A percentile compares a stretch with the other conserved stretches of the same genome.
Conservation (phyloP, 306 rosid species). For the Vigna unguiculata region DNA sequence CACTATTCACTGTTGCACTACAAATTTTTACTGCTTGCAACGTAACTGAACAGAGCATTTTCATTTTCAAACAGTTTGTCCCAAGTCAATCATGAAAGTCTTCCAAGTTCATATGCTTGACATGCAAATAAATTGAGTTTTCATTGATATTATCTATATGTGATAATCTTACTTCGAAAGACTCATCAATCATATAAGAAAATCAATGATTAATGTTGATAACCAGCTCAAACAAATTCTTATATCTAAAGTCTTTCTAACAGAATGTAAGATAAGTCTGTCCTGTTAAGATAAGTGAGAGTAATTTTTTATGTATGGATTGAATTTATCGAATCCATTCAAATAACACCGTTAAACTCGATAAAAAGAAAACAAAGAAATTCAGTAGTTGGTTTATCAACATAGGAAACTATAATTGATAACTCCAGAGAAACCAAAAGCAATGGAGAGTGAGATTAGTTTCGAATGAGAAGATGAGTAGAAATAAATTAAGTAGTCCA, state of each 20-base stretch:
- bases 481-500: not conserved
- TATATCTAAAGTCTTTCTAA: too few species aligned
- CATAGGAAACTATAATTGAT: not conserved
- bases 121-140: not conserved
- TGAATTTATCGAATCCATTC: too few species aligned
- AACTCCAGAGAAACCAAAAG: not conserved
- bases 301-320: too few species aligned
- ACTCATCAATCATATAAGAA: too few species aligned
- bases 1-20: not conserved
- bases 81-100: not conserved
- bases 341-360: too few species aligned
- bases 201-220: too few species aligned
- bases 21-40: not conserved
- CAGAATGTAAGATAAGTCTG: too few species aligned
- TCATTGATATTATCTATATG: too few species aligned
- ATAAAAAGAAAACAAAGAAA: too few species aligned
- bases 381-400: not conserved
- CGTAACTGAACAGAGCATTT: not conserved
- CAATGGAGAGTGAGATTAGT: not conserved
- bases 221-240: too few species aligned
- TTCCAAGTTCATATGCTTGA: not conserved
- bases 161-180: too few species aligned
- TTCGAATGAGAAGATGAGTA: not conserved
- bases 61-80: not conserved
- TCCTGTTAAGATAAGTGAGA: too few species aligned